phyloP scores from a whole-genome alignment of 1,284 basidiomycete genomes.

The Afroboletus lepidellus region DNA sequence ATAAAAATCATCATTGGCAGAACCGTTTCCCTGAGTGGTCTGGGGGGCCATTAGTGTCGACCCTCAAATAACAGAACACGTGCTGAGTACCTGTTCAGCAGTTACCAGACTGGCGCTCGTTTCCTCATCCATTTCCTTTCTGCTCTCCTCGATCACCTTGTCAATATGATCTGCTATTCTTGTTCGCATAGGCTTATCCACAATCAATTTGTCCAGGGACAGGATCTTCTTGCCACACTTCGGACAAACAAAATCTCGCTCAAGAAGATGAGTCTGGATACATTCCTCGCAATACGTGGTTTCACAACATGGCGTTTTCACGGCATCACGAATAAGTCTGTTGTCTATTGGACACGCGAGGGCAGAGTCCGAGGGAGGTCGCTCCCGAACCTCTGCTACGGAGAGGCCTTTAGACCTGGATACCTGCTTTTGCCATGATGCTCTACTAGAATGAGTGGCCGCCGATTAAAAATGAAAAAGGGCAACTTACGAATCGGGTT shows the following conservation, averaged over 20 bases:
- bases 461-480: background rate
- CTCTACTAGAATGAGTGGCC: constrained; percentile 44
- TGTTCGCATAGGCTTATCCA: constrained; percentile 76
- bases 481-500: constrained; percentile 81
- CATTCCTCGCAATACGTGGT: constrained; percentile 94
- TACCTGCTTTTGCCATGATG: constrained; percentile 90
- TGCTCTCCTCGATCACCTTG: constrained; percentile 79
- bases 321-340: constrained; percentile 85
- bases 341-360: constrained; percentile 87
- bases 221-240: constrained; percentile 84
- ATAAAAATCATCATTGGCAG: constrained; percentile 59
- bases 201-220: constrained; percentile 78
- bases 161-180: constrained; percentile 82
- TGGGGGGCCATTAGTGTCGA: constrained; percentile 18
- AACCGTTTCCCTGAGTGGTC: constrained; percentile 28
- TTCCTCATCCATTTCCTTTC: constrained; percentile 61
- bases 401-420: constrained; percentile 77
- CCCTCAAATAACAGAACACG: background rate
- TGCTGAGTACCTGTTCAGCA: constrained; percentile 25
- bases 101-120: background rate
- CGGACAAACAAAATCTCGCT: constrained; percentile 91
- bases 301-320: constrained; percentile 89
- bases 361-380: constrained; percentile 72
- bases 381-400: constrained; percentile 82
- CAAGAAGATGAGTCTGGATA: constrained; percentile 86